These are phyloP conservation scores for Hanseniaspora lachancei DNA, from an alignment of 805 yeast species.

Conservation along the genomic window DNA sequence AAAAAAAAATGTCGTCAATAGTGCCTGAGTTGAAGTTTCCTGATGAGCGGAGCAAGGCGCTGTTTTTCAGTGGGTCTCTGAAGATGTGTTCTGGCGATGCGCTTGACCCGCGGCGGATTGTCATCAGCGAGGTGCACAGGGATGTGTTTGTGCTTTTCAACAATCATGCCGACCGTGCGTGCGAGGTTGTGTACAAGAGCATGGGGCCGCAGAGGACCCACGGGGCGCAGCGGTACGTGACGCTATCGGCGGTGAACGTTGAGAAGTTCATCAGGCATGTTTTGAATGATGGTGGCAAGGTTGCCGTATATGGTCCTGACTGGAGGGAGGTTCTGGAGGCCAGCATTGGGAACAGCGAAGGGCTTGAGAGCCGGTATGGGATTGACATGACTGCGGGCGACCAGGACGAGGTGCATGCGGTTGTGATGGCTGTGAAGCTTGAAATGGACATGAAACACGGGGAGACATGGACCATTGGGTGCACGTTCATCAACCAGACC, in stretches of 20 bases:
- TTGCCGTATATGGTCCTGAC: constrained; percentile 61
- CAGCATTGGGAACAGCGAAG: not conserved
- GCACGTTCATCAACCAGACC: constrained; percentile 66
- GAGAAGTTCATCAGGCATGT: constrained; percentile 51
- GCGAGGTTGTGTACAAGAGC: constrained; percentile 58
- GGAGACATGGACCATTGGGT: constrained; percentile 46
- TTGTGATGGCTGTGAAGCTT: constrained; percentile 24
- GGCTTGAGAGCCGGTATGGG: not conserved
- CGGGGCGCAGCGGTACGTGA: constrained; percentile 35
- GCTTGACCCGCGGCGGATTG: not conserved
- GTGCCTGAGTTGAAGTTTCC: constrained; percentile 48
- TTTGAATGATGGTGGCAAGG: constrained; percentile 56
- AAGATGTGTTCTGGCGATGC: constrained; percentile 14
- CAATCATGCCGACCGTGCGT: not conserved
- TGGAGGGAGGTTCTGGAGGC: constrained; percentile 34
- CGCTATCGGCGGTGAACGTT: constrained; percentile 66
- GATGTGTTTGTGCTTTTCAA: constrained; percentile 3
- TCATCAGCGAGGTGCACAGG: not conserved
- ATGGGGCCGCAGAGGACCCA: constrained; percentile 25
- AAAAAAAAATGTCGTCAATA: constrained; percentile 23
- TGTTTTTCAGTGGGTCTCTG: constrained; percentile 34
- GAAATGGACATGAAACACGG: constrained; percentile 19
- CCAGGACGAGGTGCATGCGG: constrained; percentile 29
- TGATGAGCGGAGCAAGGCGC: constrained; percentile 39
- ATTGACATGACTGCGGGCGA: constrained; percentile 26